phyloP scores from a whole-genome alignment of 2,329 filamentous ascomycete species.

The Aphanoascus verrucosus region DNA sequence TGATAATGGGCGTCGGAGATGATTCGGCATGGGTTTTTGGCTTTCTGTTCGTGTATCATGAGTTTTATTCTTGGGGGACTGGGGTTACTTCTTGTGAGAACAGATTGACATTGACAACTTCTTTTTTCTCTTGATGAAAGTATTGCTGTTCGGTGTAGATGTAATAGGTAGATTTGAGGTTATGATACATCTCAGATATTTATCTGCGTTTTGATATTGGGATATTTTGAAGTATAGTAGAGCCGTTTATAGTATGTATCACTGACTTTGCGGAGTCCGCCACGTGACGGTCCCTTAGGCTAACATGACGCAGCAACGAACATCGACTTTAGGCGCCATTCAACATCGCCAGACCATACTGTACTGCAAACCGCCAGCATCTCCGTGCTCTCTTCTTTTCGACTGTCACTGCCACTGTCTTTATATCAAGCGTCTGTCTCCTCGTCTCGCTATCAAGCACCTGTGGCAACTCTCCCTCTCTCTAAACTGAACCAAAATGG shows the following conservation, averaged over 20 bases:
- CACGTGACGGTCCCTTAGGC: neutral
- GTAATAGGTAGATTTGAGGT: neutral
- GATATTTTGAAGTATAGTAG: no score
- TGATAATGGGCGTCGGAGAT: slow-evolving; percentile 7
- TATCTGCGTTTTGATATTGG: no score
- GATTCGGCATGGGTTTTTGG: neutral
- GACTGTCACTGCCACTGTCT: neutral
- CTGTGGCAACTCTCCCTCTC: neutral
- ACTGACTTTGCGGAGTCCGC: no score
- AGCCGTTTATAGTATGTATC: no score
- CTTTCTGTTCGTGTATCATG: slow-evolving; percentile 4
- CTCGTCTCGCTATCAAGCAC: neutral
- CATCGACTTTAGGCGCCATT: neutral
- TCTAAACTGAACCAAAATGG: slow-evolving; percentile 9
- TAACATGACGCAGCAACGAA: neutral
- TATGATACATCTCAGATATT: neutral
- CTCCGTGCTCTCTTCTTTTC: no score
- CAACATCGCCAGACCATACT: neutral
- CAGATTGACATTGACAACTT: no score
- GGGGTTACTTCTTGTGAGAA: no score
- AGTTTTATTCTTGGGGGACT: neutral
- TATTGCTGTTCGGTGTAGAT: slow-evolving; percentile 8
- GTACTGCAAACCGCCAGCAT: no score
- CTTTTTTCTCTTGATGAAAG: no score
- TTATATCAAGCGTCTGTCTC: neutral